Conservation (phyloP, 176 grass and related monocot species). For the maize (Zea mays) region DNA sequence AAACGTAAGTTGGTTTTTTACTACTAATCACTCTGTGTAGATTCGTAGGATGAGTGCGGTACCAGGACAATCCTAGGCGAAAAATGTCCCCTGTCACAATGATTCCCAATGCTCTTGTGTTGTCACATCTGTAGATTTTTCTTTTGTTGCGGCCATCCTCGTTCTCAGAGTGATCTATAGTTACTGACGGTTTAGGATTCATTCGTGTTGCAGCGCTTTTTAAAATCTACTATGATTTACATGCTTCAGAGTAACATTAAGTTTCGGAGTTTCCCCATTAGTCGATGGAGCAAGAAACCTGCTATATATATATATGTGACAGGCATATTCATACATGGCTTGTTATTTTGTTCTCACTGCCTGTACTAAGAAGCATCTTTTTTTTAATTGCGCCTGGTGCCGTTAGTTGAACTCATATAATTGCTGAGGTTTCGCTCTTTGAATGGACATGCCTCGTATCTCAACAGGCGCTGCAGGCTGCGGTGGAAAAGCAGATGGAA, state of each 20-base stretch:
- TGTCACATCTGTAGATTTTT: neutral
- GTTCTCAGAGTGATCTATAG: neutral
- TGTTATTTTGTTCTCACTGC: neutral
- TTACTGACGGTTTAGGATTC: neutral
- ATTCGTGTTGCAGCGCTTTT: neutral
- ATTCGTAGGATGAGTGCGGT: neutral
- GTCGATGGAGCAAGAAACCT: neutral
- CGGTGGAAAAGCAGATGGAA: constrained; percentile 54
- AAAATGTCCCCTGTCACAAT: neutral
- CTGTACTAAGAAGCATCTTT: too few relatives aligned
- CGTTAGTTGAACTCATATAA: too few relatives aligned
- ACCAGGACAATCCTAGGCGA: neutral
- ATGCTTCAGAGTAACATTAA: neutral
- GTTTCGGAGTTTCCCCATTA: neutral
- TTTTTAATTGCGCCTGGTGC: too few relatives aligned
- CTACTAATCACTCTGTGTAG: neutral
- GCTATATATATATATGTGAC: neutral
- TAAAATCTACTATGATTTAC: neutral
- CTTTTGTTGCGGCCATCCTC: neutral
- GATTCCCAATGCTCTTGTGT: constrained; percentile 10
- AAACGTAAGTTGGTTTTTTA: constrained; percentile 34
- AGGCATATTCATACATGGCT: neutral
- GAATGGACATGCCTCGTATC: neutral
- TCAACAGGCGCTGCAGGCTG: constrained; percentile 52
- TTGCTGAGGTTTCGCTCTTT: too few relatives aligned